These are phyloP conservation scores for Yamadazyma akitaensis DNA, from an alignment of 805 yeast genomes.

Conservation along the genomic window DNA sequence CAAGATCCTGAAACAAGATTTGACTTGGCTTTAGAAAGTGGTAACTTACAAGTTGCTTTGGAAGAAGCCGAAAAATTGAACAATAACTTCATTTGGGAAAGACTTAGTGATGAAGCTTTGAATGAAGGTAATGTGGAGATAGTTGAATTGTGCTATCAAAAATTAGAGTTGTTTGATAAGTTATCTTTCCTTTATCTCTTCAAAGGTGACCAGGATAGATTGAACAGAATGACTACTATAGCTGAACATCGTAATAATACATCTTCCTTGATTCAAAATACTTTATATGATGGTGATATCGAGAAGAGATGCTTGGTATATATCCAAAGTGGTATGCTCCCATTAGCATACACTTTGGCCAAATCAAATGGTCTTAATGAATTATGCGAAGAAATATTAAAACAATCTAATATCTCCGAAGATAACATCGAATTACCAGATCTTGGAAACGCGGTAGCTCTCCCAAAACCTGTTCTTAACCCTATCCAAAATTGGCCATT, in stretches of 20 bases:
- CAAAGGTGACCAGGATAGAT: slow-evolving; percentile 75
- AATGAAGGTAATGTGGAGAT: slow-evolving; percentile 83
- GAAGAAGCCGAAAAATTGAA: slow-evolving; percentile 81
- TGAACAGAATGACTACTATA: slow-evolving; percentile 81
- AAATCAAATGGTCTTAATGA: slow-evolving; percentile 78
- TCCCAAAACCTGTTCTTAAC: slow-evolving; percentile 47
- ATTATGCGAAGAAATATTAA: slow-evolving; percentile 67
- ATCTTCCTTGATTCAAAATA: slow-evolving; percentile 77
- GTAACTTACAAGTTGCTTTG: slow-evolving; percentile 82
- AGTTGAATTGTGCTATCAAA: slow-evolving; percentile 86
- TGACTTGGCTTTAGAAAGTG: slow-evolving; percentile 92
- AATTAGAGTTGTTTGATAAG: slow-evolving; percentile 80
- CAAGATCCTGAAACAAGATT: slow-evolving; percentile 95
- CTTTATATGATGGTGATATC: slow-evolving; percentile 70
- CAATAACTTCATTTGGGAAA: slow-evolving; percentile 69
- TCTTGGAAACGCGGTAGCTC: slow-evolving; percentile 36
- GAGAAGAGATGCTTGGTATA: slow-evolving; percentile 73
- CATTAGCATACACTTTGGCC: slow-evolving; percentile 92
- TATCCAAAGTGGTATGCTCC: slow-evolving; percentile 73
- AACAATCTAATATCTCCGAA: slow-evolving; percentile 62
- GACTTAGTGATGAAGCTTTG: slow-evolving; percentile 80
- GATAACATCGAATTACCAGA: slow-evolving; percentile 65
- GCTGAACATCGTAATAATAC: slow-evolving; percentile 85
- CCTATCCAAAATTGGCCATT: slow-evolving; percentile 77
- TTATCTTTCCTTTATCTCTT: slow-evolving; percentile 82